Conservation (phyloP, 352 stramenopile genomes). For the Elongisporangium senticosum region DNA sequence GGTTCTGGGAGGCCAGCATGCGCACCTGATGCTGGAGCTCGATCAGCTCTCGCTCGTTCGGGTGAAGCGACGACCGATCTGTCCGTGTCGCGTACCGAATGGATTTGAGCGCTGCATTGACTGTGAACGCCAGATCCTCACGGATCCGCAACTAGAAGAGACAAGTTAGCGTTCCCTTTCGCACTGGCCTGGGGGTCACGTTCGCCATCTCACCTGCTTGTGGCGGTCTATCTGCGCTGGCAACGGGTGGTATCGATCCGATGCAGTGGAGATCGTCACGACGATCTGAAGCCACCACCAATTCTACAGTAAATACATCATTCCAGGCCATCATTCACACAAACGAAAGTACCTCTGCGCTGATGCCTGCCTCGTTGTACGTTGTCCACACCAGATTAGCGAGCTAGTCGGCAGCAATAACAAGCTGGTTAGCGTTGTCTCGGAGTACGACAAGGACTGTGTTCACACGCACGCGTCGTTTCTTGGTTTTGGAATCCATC, state of each 20-base stretch:
- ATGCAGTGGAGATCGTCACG: conserved; percentile 45
- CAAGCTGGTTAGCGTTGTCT: background rate
- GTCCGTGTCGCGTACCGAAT: conserved; percentile 38
- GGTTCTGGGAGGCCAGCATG: conserved; percentile 61
- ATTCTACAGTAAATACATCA: background rate
- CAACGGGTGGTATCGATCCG: conserved; percentile 41
- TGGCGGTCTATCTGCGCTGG: conserved; percentile 61
- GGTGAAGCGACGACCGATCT: conserved; percentile 17
- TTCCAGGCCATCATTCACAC: background rate
- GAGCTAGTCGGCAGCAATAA: conserved; percentile 20
- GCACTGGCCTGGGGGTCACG: too few relatives aligned
- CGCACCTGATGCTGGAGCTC: conserved; percentile 59
- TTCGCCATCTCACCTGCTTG: conserved; percentile 40
- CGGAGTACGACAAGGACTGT: background rate
- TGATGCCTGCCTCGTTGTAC: conserved; percentile 43
- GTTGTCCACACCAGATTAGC: conserved; percentile 59
- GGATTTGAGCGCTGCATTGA: conserved; percentile 74
- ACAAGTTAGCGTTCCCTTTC: conserved; percentile 1
- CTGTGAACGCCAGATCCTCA: conserved; percentile 67
- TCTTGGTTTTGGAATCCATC: conserved; percentile 54
- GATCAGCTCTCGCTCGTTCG: conserved; percentile 27
- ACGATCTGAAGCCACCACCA: conserved; percentile 27
- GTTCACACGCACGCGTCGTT: conserved; percentile 36
- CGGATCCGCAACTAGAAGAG: conserved; percentile 53
- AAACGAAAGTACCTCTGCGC: conserved; percentile 40